Conservation (phyloP, 768 basidiomycete genomes). For the Lactarius akahatsu region DNA sequence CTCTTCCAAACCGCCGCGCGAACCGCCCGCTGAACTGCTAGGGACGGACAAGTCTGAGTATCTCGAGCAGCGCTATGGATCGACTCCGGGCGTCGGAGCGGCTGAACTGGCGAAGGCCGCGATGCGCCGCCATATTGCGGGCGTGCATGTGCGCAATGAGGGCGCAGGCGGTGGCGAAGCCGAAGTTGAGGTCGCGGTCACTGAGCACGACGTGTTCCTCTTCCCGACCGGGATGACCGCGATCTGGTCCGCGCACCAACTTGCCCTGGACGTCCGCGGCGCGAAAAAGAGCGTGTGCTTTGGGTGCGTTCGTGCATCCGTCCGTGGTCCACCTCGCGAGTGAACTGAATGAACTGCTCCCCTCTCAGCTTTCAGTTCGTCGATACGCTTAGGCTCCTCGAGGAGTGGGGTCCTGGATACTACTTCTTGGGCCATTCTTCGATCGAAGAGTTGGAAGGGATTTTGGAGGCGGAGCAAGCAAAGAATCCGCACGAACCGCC, state of each 20-base stretch:
- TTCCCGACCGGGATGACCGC: conserved; percentile 90
- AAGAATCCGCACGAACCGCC: conserved; percentile 51
- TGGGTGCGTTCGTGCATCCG: conserved; percentile 57
- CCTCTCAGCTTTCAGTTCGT: conserved; percentile 82
- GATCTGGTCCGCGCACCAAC: conserved; percentile 87
- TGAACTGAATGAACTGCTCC: not conserved
- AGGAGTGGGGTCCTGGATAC: conserved; percentile 96
- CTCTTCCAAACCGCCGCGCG: conserved; percentile 37
- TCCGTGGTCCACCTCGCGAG: not conserved
- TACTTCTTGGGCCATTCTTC: conserved; percentile 81
- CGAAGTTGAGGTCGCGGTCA: conserved; percentile 51
- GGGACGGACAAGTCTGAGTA: conserved; percentile 67
- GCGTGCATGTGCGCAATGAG: conserved; percentile 67
- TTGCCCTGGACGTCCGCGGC: conserved; percentile 54
- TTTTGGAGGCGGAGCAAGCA: conserved; percentile 50
- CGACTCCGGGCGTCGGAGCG: conserved; percentile 75
- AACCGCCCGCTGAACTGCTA: conserved; percentile 40
- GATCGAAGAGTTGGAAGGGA: conserved; percentile 64
- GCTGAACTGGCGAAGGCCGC: conserved; percentile 83
- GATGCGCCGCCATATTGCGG: conserved; percentile 85
- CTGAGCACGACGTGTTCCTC: conserved; percentile 87
- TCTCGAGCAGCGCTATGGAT: conserved; percentile 92
- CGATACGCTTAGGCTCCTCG: conserved; percentile 89
- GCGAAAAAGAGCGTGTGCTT: conserved; percentile 87
- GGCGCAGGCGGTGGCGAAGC: conserved; percentile 40